Conservation (phyloP, 441 rosid genomes). For the Syzygium syzygioides region DNA sequence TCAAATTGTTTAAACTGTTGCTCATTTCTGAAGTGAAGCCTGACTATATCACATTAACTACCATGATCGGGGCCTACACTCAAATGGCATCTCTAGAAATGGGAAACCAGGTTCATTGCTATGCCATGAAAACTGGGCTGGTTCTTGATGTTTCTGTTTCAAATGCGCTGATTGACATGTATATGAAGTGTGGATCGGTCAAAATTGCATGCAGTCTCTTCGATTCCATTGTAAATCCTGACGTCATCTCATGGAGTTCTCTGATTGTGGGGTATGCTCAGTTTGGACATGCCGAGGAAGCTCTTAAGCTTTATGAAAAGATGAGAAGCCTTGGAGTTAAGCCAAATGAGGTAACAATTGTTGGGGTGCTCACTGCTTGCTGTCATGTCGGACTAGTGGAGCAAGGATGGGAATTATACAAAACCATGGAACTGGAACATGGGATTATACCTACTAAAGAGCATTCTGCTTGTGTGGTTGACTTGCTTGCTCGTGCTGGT, state of each 20-base stretch:
- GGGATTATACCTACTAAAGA: conserved; percentile 37
- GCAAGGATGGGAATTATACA: conserved; percentile 41
- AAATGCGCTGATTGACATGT: conserved; percentile 48
- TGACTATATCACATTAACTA: conserved; percentile 33
- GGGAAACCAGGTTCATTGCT: conserved; percentile 48
- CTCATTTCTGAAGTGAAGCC: conserved; percentile 30
- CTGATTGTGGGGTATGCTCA: conserved; percentile 53
- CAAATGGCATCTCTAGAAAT: conserved; percentile 41
- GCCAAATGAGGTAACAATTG: conserved; percentile 44
- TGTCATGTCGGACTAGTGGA: conserved; percentile 50
- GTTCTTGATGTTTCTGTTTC: conserved; percentile 27
- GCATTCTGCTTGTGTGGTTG: conserved; percentile 49
- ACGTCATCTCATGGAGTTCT: conserved; percentile 54
- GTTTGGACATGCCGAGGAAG: conserved; percentile 47
- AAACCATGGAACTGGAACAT: conserved; percentile 30
- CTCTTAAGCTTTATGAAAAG: conserved; percentile 36
- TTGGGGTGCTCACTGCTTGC: conserved; percentile 52
- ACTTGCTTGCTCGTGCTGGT: conserved; percentile 58
- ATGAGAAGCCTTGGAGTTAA: conserved; percentile 31
- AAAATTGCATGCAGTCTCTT: conserved; percentile 28
- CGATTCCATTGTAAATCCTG: conserved; percentile 27
- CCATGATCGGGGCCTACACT: conserved; percentile 31
- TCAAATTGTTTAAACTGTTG: conserved; percentile 42
- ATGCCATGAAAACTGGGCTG: conserved; percentile 34
- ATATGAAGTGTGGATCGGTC: conserved; percentile 53